phyloP scores from a whole-genome alignment of 352 stramenopile genomes.

The Globisporangium alternatum region DNA sequence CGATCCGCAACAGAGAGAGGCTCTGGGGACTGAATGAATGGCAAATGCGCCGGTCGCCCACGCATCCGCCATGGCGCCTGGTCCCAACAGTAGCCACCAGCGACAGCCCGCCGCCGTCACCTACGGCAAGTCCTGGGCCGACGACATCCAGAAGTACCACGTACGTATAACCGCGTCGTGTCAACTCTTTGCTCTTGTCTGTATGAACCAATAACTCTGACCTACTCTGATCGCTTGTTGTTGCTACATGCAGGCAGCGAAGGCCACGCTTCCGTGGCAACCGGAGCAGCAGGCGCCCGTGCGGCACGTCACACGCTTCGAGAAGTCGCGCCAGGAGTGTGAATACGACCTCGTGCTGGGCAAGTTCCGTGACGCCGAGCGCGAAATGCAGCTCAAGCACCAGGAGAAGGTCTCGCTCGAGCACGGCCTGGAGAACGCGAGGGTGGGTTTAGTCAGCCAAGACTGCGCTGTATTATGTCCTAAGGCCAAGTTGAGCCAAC shows the following conservation, averaged over 20 bases:
- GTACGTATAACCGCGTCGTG: slow-evolving; percentile 27
- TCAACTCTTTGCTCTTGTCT: background rate
- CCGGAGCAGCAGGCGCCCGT: slow-evolving; percentile 51
- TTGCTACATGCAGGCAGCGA: slow-evolving; percentile 35
- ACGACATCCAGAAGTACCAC: slow-evolving; percentile 59
- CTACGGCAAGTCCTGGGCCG: slow-evolving; percentile 45
- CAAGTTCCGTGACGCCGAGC: slow-evolving; percentile 63
- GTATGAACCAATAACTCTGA: background rate
- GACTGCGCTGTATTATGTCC: background rate
- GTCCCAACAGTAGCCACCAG: background rate
- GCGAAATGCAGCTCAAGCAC: slow-evolving; percentile 29
- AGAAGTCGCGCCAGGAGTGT: slow-evolving; percentile 65
- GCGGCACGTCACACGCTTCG: slow-evolving; percentile 64
- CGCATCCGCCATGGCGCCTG: background rate
- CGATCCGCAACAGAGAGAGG: background rate
- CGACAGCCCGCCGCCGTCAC: slow-evolving; percentile 8
- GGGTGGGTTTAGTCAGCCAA: slow-evolving; percentile 19
- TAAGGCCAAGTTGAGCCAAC: background rate
- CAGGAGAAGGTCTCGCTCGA: slow-evolving; percentile 35
- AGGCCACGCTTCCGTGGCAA: slow-evolving; percentile 54
- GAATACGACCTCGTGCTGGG: slow-evolving; percentile 68
- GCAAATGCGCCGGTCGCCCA: background rate
- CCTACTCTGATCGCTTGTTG: background rate
- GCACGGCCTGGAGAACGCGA: slow-evolving; percentile 35
- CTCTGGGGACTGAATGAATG: slow-evolving; percentile 1